phyloP scores from a whole-genome alignment of 2,329 filamentous ascomycete species.

The Neonectria neomacrospora region DNA sequence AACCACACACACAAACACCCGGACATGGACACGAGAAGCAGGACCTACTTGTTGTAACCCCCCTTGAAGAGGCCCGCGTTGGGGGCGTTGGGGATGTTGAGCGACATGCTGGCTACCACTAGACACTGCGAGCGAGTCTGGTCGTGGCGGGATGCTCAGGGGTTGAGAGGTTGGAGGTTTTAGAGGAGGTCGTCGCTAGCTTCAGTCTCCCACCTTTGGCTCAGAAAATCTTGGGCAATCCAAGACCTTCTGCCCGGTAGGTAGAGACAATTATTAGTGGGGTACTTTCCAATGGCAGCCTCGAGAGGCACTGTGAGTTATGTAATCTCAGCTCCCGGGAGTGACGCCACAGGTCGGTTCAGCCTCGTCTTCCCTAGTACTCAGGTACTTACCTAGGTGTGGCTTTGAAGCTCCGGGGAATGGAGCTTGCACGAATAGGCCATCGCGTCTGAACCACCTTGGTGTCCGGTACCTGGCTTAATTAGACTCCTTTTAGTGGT shows the following conservation, averaged over 20 bases:
- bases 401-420: background rate
- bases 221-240: conserved; percentile 44
- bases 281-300: conserved; percentile 6
- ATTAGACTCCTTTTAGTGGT: background rate
- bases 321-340: too few species aligned
- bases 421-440: background rate
- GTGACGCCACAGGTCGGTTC: background rate
- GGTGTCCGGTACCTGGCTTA: background rate
- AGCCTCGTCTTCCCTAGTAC: too few species aligned
- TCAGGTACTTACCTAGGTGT: background rate
- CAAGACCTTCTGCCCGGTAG: conserved; percentile 41
- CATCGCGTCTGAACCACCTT: background rate
- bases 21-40: conserved; percentile 22
- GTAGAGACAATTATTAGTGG: too few species aligned
- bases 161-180: conserved; percentile 31
- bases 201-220: conserved; percentile 26
- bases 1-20: conserved; percentile 16
- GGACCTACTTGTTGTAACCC: conserved; percentile 90
- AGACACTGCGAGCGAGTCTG: conserved; percentile 25
- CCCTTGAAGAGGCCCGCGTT: conserved; percentile 95
- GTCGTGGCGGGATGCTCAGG: conserved; percentile 37
- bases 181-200: conserved; percentile 31
- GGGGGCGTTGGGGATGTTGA: conserved; percentile 93
- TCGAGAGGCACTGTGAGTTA: background rate
- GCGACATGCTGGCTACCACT: conserved; percentile 75